These are phyloP conservation scores for Emydomyces testavorans DNA, from an alignment of 2,329 filamentous ascomycete species.

Conservation along the genomic window DNA sequence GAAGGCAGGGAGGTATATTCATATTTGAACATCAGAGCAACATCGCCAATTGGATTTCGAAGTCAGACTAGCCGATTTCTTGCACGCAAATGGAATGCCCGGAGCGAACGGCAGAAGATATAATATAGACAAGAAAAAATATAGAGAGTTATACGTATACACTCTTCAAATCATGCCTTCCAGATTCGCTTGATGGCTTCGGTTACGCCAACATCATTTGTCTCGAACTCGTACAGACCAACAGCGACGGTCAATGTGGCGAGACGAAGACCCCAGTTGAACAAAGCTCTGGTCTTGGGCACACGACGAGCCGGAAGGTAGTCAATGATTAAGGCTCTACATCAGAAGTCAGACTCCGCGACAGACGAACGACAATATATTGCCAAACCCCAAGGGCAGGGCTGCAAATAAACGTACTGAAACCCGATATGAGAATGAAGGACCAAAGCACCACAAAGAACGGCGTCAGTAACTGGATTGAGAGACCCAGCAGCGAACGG, in stretches of 20 bases:
- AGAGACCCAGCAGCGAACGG: conserved; percentile 87
- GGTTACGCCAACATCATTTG: conserved; percentile 89
- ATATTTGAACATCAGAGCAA: neutral
- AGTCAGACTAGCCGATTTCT: too few relatives aligned
- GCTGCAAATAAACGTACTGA: conserved; percentile 44
- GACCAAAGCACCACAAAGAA: conserved; percentile 70
- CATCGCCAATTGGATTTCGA: too few relatives aligned
- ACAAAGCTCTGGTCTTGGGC: conserved; percentile 54
- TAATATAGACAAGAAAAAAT: conserved; percentile 21
- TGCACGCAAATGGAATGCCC: neutral
- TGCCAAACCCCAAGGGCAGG: neutral
- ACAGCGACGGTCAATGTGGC: conserved; percentile 72
- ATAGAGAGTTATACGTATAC: conserved; percentile 18
- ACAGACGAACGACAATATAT: neutral
- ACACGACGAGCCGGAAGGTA: conserved; percentile 68
- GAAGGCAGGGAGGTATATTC: neutral
- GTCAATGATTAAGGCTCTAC: conserved; percentile 65
- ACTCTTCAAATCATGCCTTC: conserved; percentile 48
- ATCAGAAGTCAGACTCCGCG: neutral
- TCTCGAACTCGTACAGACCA: conserved; percentile 97
- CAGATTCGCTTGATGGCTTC: conserved; percentile 82
- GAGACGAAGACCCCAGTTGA: conserved; percentile 66
- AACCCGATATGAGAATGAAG: conserved; percentile 95
- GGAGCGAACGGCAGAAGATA: conserved; percentile 16
- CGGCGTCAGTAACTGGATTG: conserved; percentile 77